These are phyloP conservation scores for Annona cherimola DNA, from an alignment of 164 flowering plant species.

Conservation along the genomic window DNA sequence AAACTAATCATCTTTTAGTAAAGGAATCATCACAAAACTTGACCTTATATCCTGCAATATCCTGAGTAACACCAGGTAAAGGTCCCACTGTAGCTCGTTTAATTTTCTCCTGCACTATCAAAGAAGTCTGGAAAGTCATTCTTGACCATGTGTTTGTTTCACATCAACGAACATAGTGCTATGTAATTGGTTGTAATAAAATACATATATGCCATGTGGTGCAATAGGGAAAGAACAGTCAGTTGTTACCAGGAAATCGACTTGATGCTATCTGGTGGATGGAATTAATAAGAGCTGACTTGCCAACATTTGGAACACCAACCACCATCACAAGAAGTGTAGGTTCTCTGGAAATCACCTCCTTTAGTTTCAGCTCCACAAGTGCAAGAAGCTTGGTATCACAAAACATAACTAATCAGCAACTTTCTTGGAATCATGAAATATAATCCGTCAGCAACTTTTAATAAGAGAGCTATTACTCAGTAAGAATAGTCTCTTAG, in stretches of 20 bases:
- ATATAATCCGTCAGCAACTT: conserved; percentile 11
- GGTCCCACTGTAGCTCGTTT: conserved; percentile 94
- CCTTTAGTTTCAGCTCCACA: conserved; percentile 82
- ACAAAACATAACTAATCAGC: conserved; percentile 16
- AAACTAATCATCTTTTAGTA: neutral
- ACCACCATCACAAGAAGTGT: conserved; percentile 96
- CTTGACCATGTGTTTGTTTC: neutral
- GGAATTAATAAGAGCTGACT: conserved; percentile 83
- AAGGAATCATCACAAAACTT: neutral
- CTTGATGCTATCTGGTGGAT: conserved; percentile 74
- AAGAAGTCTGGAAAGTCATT: conserved; percentile 14
- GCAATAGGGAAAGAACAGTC: neutral
- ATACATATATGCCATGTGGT: neutral
- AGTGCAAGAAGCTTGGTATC: conserved; percentile 66
- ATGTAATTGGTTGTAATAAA: neutral
- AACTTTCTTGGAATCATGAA: conserved; percentile 32
- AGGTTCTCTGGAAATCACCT: conserved; percentile 80
- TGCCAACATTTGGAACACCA: conserved; percentile 98
- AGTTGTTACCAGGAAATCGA: conserved; percentile 69
- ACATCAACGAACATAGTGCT: neutral
- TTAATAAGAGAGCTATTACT: neutral
- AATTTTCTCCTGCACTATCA: conserved; percentile 77
- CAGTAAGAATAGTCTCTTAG: neutral
- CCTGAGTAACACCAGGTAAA: conserved; percentile 96
- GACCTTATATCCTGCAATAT: conserved; percentile 97